Evolutionary conservation across 2,329 filamentous ascomycete genomes (phyloP).

Genomic region (Coleophoma crateriformis): DNA sequence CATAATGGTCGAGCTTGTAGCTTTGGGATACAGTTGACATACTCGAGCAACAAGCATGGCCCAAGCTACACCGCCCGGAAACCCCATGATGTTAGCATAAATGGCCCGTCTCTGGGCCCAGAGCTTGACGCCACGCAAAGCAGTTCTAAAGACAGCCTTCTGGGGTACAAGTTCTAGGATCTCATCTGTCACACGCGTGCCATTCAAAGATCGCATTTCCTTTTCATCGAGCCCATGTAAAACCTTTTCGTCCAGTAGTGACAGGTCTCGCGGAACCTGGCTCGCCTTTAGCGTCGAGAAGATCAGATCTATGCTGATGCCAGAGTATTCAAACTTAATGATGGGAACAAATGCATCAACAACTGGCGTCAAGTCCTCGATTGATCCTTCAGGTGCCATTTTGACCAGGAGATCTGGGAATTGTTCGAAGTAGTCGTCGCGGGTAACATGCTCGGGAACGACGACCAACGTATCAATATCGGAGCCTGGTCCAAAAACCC

Average conservation of each 20-base stretch:
- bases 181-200: constrained; percentile 89
- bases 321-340: constrained; percentile 89
- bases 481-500: constrained; percentile 90
- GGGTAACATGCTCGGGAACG: constrained; percentile 80
- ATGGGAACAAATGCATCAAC: constrained; percentile 92
- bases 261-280: constrained; percentile 66
- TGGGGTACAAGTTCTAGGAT: constrained; percentile 87
- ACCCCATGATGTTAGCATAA: constrained; percentile 94
- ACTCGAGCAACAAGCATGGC: constrained; percentile 95
- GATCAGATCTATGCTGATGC: constrained; percentile 93
- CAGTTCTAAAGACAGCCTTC: constrained; percentile 81
- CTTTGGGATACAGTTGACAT: constrained; percentile 93
- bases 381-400: constrained; percentile 71
- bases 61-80: constrained; percentile 95
- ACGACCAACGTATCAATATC: constrained; percentile 97
- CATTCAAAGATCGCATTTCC: constrained; percentile 86
- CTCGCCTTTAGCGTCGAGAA: constrained; percentile 71
- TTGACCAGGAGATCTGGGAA: constrained; percentile 77
- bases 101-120: constrained; percentile 92
- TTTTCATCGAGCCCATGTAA: constrained; percentile 81
- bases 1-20: constrained; percentile 81
- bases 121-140: constrained; percentile 86
- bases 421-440: constrained; percentile 86
- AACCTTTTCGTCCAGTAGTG: constrained; percentile 77
- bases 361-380: constrained; percentile 80